Evolutionary conservation across 2,329 filamentous ascomycete genomes (phyloP), one percentile per base, ranked within the genome.

Genomic region (Cladosporium austrohemisphaericum): DNA sequence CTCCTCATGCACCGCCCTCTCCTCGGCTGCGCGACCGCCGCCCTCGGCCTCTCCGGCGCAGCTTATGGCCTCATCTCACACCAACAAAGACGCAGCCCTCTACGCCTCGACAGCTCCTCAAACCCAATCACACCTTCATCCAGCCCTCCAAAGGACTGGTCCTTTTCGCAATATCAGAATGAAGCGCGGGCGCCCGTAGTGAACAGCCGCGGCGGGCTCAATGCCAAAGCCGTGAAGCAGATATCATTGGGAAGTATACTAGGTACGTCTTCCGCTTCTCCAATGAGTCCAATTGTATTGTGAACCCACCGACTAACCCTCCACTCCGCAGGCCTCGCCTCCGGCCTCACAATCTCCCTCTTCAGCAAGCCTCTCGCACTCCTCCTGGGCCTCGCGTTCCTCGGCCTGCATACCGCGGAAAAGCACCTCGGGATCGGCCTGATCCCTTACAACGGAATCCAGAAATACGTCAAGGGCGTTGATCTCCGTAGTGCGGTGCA

Each of bases 301-400:
- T n/a, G n/a, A n/a, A n/a, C 22, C 22, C 22, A 18, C 14, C 6
- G 7, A 2, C 14, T 16, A 10, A 25, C 38, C 7, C 2, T 14
- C n/a, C 10, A 13, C 16, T 31, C n/a, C 9, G 1, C 40, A 84
- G 83, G 84, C 14, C 79, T 86, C 49, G 58, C 77, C n/a, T 68
- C 76, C 3, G 85, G 85, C 1, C 59, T 91, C 25, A 69, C 84
- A 0, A 75, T 90, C 20, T 81, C 82, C 51, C 71, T 85, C 13
- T 88, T 91, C 65, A 88, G 84, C 7, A 81, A 80, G 62, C 80
- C 84, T 1, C 70, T 91, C 40, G 83, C 85, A 1, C 60, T 90
- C 13, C 65, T 91, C 16, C 69, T 86, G 16, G 85, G 86, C 0
- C 61, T 88, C 10, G 67, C 82, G 8, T 77, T 87, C 19, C 71